Base-by-base conservation (phyloP, 352 stramenopile species). In the Pythium periplocum region DNA sequence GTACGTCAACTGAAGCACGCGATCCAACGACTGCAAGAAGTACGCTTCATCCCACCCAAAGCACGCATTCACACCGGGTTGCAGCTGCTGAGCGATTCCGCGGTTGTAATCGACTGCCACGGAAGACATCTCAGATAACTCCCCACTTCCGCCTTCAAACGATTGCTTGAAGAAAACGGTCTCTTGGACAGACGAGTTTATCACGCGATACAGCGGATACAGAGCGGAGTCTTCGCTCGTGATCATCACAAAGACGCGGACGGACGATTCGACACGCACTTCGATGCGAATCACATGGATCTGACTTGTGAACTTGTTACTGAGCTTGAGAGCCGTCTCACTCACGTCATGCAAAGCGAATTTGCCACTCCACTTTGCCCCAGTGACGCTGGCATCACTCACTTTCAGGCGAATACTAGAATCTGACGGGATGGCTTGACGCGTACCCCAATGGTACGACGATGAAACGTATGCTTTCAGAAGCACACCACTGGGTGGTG, bases 11-110 rank as follows among this genome's bases (percentile, higher is more conserved):
- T 68, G 62, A 11, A 94, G 49, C 9, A 84, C 64, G 37, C 84
- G 80, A 31, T 89, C 73, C 4, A 87, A 54, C 0, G 76, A 83
- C 10, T 87, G 74, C 39, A 89, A 56, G 57, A 84, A 90, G 55
- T 77, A 94, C 0, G 78, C 74, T 75, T 93, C 83, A 42, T 95
- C 84, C 86, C 86, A 95, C 0, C 86, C 84, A 62, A 95, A 94
- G 46, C 74, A 91, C 26, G 70, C 53, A 33, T 62, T 88, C 52
- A 93, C 73, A 9, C 72, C 75, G n/a, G 84, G 74, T n/a, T 83
- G 65, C 0, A 94, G 49, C 0, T 79, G 71, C 54, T 90, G 79
- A 31, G 72, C 83, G 2, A 90, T 76, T 6, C 79, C 79, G 40
- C 80, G 83, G 61, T 78, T 83, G 47, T 61, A 82, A 34, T 80